These are phyloP conservation scores for Brassica rapa DNA, from an alignment of 345 rosid species.

Conservation along the genomic window DNA sequence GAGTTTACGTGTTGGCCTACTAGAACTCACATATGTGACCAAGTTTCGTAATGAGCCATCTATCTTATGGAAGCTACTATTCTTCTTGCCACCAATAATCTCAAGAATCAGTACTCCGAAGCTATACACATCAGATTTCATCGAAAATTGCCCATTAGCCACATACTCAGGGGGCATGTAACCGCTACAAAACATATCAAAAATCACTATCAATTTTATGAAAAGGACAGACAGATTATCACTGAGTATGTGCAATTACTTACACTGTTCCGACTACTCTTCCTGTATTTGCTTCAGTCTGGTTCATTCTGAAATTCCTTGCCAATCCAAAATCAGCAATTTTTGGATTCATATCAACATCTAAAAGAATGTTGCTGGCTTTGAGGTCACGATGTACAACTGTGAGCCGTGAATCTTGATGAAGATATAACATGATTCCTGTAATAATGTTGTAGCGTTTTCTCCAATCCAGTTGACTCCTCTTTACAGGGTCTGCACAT, in stretches of 20 bases:
- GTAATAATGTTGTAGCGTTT: background rate
- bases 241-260: background rate
- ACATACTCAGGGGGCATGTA: conserved; percentile 37
- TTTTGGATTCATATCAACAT: conserved; percentile 15
- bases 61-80: background rate
- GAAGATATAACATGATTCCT: conserved; percentile 24
- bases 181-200: conserved; percentile 18
- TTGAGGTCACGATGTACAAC: conserved; percentile 25
- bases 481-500: conserved; percentile 32
- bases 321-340: conserved; percentile 33
- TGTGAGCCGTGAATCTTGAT: conserved; percentile 29
- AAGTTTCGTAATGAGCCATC: conserved; percentile 1
- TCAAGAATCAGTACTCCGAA: conserved; percentile 35
- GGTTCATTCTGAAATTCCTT: background rate
- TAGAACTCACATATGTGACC: conserved; percentile 22
- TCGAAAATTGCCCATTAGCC: conserved; percentile 18
- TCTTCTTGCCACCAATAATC: conserved; percentile 19
- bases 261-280: conserved; percentile 35
- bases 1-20: background rate
- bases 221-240: background rate
- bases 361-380: conserved; percentile 23
- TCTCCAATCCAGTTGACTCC: background rate
- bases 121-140: conserved; percentile 35
- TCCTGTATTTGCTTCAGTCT: conserved; percentile 7
- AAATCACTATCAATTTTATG: background rate